These are phyloP conservation scores for Erysiphe pulchra DNA, from an alignment of 2,329 filamentous ascomycete species.

Conservation along the genomic window DNA sequence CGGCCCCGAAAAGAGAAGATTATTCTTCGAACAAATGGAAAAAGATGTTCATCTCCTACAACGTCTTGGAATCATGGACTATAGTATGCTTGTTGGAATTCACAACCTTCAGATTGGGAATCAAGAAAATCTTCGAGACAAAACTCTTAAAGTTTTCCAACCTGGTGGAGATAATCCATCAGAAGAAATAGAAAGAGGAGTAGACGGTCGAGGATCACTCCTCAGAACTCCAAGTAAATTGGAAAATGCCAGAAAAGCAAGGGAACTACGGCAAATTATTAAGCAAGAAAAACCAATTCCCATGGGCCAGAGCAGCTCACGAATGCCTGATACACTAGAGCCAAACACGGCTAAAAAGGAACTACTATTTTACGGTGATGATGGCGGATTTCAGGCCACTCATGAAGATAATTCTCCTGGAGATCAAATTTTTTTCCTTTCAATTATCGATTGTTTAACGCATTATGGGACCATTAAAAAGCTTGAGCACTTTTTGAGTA, in stretches of 20 bases:
- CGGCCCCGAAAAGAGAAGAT: constrained; percentile 62
- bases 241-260: constrained; percentile 73
- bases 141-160: constrained; percentile 83
- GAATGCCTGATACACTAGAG: constrained; percentile 76
- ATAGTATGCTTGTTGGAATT: constrained; percentile 81
- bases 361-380: constrained; percentile 77
- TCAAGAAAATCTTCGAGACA: constrained; percentile 73
- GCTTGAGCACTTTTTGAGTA: constrained; percentile 76
- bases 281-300: constrained; percentile 84
- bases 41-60: constrained; percentile 71
- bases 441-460: constrained; percentile 93
- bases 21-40: constrained; percentile 75
- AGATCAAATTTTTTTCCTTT: constrained; percentile 91
- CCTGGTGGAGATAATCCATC: constrained; percentile 43
- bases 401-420: constrained; percentile 67
- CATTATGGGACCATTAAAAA: constrained; percentile 91
- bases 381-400: constrained; percentile 79
- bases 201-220: constrained; percentile 26
- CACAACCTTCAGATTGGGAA: constrained; percentile 80
- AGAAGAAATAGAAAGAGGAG: constrained; percentile 21
- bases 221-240: constrained; percentile 81
- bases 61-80: constrained; percentile 90
- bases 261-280: constrained; percentile 75
- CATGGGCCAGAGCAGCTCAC: constrained; percentile 55
- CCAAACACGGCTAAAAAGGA: constrained; percentile 42